phyloP scores from a whole-genome alignment of 2,329 filamentous ascomycete species.

The Cladosporium sp. region DNA sequence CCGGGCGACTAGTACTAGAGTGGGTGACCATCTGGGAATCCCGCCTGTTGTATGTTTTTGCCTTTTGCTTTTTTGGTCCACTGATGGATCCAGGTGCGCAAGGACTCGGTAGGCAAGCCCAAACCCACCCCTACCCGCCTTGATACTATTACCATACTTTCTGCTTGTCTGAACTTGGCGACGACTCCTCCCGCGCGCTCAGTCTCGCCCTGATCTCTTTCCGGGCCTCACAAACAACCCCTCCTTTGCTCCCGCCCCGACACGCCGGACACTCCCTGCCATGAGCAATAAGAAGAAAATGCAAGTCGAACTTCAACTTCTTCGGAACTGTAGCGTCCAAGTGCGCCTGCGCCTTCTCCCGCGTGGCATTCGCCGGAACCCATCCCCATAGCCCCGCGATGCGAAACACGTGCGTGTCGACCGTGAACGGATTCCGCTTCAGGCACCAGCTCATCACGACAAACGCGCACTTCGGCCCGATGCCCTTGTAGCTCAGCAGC shows the following conservation, averaged over 20 bases:
- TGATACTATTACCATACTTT: too few species aligned
- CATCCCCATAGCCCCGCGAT: slow-evolving; percentile 12
- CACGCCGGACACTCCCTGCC: slow-evolving; percentile 9
- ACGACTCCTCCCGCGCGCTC: neutral
- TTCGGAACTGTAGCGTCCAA: slow-evolving; percentile 6
- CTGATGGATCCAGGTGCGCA: too few species aligned
- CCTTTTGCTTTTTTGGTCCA: too few species aligned
- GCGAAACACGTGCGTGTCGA: slow-evolving; percentile 12
- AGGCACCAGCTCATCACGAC: slow-evolving; percentile 7
- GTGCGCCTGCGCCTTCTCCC: slow-evolving; percentile 6
- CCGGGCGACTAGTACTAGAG: too few species aligned
- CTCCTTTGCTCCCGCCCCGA: slow-evolving; percentile 1
- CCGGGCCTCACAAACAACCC: neutral
- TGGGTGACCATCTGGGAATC: too few species aligned
- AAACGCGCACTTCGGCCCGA: slow-evolving; percentile 49
- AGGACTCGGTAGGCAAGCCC: too few species aligned
- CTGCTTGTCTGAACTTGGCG: too few species aligned
- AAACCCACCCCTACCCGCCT: too few species aligned
- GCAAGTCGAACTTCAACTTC: slow-evolving; percentile 7
- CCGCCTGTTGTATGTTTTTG: too few species aligned
- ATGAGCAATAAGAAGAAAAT: slow-evolving; percentile 11
- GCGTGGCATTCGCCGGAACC: slow-evolving; percentile 2
- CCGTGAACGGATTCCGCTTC: slow-evolving; percentile 4
- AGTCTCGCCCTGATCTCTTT: neutral
- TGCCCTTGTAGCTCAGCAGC: slow-evolving; percentile 46